Conservation (phyloP, 129 eudicot species). For the Heracleum sosnowskyi region DNA sequence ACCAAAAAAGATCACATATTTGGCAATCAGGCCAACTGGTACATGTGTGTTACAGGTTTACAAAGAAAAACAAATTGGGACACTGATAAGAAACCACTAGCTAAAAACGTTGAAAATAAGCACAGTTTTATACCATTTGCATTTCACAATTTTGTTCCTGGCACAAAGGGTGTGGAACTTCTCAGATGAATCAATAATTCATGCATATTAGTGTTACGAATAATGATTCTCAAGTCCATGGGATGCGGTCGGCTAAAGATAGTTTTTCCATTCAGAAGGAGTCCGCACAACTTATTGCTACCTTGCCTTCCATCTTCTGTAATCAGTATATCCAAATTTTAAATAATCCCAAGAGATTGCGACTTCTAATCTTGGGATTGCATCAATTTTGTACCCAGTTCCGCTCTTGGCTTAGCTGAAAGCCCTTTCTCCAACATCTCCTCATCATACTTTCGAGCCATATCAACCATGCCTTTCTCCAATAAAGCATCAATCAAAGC, state of each 20-base stretch:
- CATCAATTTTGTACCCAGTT: slow-evolving; percentile 23
- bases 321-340: neutral
- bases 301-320: neutral
- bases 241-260: neutral
- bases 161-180: neutral
- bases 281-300: neutral
- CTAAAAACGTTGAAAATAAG: neutral
- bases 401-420: slow-evolving; percentile 77
- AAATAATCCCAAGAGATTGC: neutral
- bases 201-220: neutral
- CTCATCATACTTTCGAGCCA: slow-evolving; percentile 82
- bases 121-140: neutral
- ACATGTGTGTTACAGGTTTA: neutral
- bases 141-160: neutral
- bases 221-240: neutral
- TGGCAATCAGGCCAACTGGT: neutral
- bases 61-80: neutral
- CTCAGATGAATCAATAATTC: neutral
- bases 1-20: neutral
- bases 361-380: neutral
- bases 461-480: slow-evolving; percentile 81
- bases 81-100: neutral
- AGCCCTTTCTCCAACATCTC: slow-evolving; percentile 89
- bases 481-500: slow-evolving; percentile 89
- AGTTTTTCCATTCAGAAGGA: neutral